Base-by-base conservation (phyloP, 1,139 yeast species). In the Pichia sp. region DNA sequence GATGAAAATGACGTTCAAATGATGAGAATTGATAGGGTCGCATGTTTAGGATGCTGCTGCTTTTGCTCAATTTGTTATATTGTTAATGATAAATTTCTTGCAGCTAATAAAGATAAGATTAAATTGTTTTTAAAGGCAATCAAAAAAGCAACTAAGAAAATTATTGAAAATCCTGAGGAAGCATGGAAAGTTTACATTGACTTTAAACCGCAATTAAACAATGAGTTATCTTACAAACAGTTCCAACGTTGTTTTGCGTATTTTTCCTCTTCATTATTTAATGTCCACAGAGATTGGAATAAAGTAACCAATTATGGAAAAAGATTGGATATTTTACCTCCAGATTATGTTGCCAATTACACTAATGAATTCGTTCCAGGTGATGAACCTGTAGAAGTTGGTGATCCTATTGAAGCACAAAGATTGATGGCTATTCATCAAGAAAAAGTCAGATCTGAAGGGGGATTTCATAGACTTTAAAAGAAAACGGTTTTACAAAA, bases 11-110 rank as follows among this genome's bases (percentile, higher is more conserved):
- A 75, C 44, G 81, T 77, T 48, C 72, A 74, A 57, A 76, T 77
- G 81, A 66, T 77, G 58, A 70, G 81, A 64, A 77, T 77, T 56
- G 82, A 77, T 59, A 69, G 72, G 56, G 69, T 77, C 58, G 82
- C 82, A 39, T 78, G 77, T 56, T 68, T 77, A 53, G 81, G 81
- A 10, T 77, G 82, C 61, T 77, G 82, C 61, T 77, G 82, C 57
- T 77, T 77, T 74, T 77, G 81, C 58, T 74, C 81, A 40, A 73
- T 77, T 53, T 67, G 76, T 60, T 76, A 75, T 70, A 77, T 77
- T 58, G 72, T 71, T 57, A 76, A 77, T 59, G 82, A 77, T 58
- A 63, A 69, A 44, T 77, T 76, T 58, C 68, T 77, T 59, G 67
- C 66, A n/a, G 66, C 62, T 44, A 73, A 77, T 62, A 76, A 76